Base-by-base conservation (phyloP, 2,329 filamentous ascomycete species). In the Tothia fuscella region DNA sequence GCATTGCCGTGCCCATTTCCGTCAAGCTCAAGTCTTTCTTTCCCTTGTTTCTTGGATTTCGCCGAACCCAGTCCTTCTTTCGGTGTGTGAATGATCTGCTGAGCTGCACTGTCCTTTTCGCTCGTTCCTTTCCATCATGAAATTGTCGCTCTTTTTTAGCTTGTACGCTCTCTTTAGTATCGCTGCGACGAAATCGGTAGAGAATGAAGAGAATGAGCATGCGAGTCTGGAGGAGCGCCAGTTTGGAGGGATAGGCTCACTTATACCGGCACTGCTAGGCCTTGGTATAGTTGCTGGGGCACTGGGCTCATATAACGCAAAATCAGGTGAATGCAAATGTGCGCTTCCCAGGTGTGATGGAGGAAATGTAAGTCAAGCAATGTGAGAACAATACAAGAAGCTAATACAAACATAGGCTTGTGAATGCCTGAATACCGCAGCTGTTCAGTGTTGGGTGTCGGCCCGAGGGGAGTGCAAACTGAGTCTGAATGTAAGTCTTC, bases 401-500 rank as follows among this genome's bases (percentile, higher is more conserved):
- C 34, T 36, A 36, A n/a, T n/a, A 36, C 20, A 7, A 36, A 5
- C 21, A 4, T 24, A 36, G 34, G 16, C 16, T 25, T 36, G 34
- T 14, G 34, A 36, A 24, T 36, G 34, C 34, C 21, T 36, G 6
- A 36, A 36, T 14, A 25, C 22, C 20, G 34, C 34, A 16, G 34
- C 34, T n/a, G 34, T 36, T 14, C 4, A 3, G 34, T 36, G 34
- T 13, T 36, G 34, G 34, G 5, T 21, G 26, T 14, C 14, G n/a
- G 20, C 14, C 2, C 21, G 34, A 24, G 21, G 26, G 10, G 26
- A 24, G 10, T 36, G 34, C 17, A 20, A 24, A 14, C 34, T 36
- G 14, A 24, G 26, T n/a, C 20, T 36, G 5, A 21, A 16, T 13
- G 34, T 36, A 25, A 36, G 20, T 2, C 10, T 24, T 14, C 9